Evolutionary conservation across 345 rosid species (phyloP).

Genomic region (Salix udensis): DNA sequence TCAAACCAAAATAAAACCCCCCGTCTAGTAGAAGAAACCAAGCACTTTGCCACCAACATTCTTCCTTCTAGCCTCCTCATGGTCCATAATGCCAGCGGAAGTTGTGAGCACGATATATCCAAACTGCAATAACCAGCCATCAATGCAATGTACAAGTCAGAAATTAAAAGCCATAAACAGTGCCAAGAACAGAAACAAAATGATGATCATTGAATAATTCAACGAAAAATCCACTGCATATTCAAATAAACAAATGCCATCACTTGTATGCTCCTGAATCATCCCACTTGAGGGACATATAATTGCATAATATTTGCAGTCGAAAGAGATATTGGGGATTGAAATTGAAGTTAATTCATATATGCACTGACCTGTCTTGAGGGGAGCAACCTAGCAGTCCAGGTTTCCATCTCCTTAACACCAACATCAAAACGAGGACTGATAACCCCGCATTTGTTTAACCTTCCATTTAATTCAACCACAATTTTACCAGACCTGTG

Average conservation of each 20-base stretch:
- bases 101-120: conserved; percentile 34
- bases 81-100: conserved; percentile 36
- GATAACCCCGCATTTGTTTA: conserved; percentile 36
- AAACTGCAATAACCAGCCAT: conserved; percentile 19
- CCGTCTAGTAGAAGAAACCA: conserved; percentile 29
- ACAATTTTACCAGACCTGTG: conserved; percentile 35
- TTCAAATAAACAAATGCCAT: not conserved
- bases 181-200: not conserved
- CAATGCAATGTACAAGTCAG: not conserved
- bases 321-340: not conserved
- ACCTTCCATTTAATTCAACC: conserved; percentile 28
- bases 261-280: not conserved
- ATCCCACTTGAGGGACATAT: not conserved
- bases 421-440: conserved; percentile 35
- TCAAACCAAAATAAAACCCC: not conserved
- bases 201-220: not conserved
- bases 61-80: conserved; percentile 37
- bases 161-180: not conserved
- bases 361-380: conserved; percentile 26
- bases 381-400: conserved; percentile 34
- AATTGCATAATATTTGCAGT: not conserved
- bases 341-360: not conserved
- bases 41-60: conserved; percentile 37
- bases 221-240: too few species aligned
- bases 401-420: conserved; percentile 32